Percentiles rank a stretch among this genome's conserved stretches.
Evolutionary conservation across 2,329 filamentous ascomycete species (phyloP).

Genomic region (Aspergillus sp.): DNA sequence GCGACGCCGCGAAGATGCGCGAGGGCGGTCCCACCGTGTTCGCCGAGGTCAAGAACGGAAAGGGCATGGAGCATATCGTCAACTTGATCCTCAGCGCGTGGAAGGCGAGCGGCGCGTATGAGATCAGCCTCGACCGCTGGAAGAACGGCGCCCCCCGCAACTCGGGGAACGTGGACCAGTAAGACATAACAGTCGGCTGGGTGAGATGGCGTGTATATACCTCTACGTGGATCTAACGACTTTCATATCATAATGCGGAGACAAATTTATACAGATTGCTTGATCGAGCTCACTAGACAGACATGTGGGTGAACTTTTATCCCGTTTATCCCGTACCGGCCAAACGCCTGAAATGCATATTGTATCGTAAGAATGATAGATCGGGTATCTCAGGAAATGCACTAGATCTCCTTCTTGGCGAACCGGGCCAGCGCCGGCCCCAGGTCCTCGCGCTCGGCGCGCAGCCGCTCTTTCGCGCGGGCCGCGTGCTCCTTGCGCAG

Average conservation of each 20-base stretch:
- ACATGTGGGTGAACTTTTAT: too few species aligned
- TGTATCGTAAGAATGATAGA: too few species aligned
- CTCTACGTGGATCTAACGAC: background rate
- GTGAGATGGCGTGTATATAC: background rate
- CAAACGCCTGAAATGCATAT: too few species aligned
- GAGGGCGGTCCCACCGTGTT: conserved; percentile 95
- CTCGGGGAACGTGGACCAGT: conserved; percentile 27
- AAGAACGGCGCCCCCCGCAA: conserved; percentile 37
- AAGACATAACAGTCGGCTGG: background rate
- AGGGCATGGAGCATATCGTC: conserved; percentile 81
- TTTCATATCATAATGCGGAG: too few species aligned
- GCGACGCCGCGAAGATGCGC: conserved; percentile 89
- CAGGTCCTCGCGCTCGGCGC: conserved; percentile 68
- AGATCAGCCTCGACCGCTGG: conserved; percentile 43
- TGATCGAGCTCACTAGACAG: too few species aligned
- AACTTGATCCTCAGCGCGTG: conserved; percentile 87
- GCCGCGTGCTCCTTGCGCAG: conserved; percentile 68
- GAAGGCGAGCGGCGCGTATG: conserved; percentile 78
- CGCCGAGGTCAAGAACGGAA: conserved; percentile 91
- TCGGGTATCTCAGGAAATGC: too few species aligned
- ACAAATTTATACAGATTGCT: too few species aligned
- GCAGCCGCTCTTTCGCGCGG: conserved; percentile 64
- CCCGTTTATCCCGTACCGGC: too few species aligned
- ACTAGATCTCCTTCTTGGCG: conserved; percentile 59
- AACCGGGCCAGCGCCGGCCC: conserved; percentile 87